phyloP scores from a whole-genome alignment of 2,329 filamentous ascomycete genomes.

The Fusarium subtropicale region DNA sequence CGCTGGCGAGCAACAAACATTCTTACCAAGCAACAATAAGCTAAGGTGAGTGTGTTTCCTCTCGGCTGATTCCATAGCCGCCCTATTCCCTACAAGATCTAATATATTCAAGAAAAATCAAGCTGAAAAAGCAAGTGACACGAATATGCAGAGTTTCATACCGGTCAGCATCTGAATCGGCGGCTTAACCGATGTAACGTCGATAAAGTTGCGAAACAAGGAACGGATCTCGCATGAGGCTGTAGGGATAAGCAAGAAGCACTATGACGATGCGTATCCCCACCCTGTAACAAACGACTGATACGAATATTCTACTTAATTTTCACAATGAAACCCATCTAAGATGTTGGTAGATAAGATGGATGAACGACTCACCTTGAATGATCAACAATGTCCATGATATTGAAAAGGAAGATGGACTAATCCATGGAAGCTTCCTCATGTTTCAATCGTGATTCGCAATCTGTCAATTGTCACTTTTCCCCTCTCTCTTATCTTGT shows the following conservation, averaged over 20 bases:
- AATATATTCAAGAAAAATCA: neutral
- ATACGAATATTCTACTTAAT: no score
- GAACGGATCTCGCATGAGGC: neutral
- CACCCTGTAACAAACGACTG: neutral
- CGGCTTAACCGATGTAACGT: neutral
- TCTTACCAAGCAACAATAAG: neutral
- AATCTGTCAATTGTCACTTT: neutral
- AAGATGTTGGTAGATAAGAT: rapidly evolving
- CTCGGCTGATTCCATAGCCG: neutral
- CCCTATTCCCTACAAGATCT: neutral
- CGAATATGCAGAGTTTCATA: neutral
- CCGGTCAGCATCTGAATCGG: neutral
- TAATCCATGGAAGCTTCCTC: neutral
- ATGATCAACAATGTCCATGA: no score
- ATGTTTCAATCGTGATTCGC: neutral
- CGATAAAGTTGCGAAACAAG: neutral
- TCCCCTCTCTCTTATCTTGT: neutral
- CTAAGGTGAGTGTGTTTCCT: no score
- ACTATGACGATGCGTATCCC: neutral
- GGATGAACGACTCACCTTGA: no score
- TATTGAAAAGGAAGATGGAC: no score
- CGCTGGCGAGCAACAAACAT: neutral
- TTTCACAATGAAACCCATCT: neutral
- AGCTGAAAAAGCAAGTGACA: neutral
- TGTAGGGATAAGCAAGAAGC: neutral